Conservation (phyloP, 495 filamentous ascomycete genomes). For the Entonaema liquescens region DNA sequence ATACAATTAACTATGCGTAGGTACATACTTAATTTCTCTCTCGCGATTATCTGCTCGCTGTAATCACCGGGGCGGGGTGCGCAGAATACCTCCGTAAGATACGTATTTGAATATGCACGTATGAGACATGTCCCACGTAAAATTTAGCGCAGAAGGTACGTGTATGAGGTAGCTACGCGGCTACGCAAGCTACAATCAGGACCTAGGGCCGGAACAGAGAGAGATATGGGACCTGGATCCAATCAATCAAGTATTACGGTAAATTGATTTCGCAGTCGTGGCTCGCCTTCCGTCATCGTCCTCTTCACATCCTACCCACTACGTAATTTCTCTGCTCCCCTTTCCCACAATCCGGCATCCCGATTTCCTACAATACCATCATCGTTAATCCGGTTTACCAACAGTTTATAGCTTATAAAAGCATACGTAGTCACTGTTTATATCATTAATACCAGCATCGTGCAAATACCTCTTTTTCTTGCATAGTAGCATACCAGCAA, state of each 20-base stretch:
- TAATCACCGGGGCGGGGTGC: neutral
- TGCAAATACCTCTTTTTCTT: slow-evolving; percentile 8
- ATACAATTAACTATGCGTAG: neutral
- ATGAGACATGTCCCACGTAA: neutral
- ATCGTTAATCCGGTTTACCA: neutral
- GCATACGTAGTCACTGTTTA: neutral
- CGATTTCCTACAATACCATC: slow-evolving; percentile 27
- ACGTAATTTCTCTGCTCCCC: slow-evolving; percentile 30
- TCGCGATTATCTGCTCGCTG: neutral
- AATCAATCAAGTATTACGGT: slow-evolving; percentile 12
- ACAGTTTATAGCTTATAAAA: neutral
- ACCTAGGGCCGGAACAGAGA: too few relatives aligned
- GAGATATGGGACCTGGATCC: neutral
- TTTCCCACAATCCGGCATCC: slow-evolving; percentile 32
- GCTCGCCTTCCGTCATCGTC: slow-evolving; percentile 20
- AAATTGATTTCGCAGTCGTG: slow-evolving; percentile 24
- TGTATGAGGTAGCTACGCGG: neutral
- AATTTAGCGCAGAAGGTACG: neutral
- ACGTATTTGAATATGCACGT: neutral
- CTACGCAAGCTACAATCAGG: too few relatives aligned
- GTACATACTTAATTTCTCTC: slow-evolving; percentile 1
- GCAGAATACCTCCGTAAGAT: neutral
- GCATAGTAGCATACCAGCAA: slow-evolving; percentile 9
- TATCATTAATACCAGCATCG: neutral
- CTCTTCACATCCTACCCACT: slow-evolving; percentile 16